Conservation (phyloP, 441 rosid genomes). For the Daphne laureola region DNA sequence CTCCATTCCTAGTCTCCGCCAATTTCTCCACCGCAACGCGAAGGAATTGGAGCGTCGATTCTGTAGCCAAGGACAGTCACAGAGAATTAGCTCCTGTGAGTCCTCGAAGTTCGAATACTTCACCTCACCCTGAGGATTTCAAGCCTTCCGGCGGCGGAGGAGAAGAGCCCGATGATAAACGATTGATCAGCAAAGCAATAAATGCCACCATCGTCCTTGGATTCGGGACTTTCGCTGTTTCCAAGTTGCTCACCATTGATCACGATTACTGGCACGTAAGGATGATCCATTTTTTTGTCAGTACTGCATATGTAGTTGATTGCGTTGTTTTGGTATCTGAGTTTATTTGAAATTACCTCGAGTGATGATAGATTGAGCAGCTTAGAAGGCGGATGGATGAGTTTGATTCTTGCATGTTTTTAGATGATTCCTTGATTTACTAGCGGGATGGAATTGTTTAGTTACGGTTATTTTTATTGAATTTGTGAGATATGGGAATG, state of each 20-base stretch:
- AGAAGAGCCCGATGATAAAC: conserved; percentile 20
- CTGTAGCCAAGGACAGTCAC: conserved; percentile 40
- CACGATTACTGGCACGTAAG: conserved; percentile 98
- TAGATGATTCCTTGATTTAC: too few relatives aligned
- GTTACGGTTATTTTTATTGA: too few relatives aligned
- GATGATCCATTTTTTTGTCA: too few relatives aligned
- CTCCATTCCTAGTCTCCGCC: conserved; percentile 12
- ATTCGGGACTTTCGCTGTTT: conserved; percentile 67
- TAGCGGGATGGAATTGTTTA: too few relatives aligned
- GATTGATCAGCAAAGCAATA: conserved; percentile 44
- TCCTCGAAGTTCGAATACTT: conserved; percentile 13
- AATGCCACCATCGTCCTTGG: conserved; percentile 82
- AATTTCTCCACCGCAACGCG: conserved; percentile 12
- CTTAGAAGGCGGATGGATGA: too few relatives aligned
- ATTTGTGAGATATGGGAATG: too few relatives aligned
- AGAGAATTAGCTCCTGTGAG: conserved; percentile 34
- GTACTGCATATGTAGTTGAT: too few relatives aligned
- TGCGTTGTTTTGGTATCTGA: too few relatives aligned
- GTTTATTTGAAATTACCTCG: too few relatives aligned
- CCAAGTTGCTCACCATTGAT: conserved; percentile 73
- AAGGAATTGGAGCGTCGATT: conserved; percentile 30
- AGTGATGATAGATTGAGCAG: too few relatives aligned
- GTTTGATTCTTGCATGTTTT: too few relatives aligned
- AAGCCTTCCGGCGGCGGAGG: conserved; percentile 18
- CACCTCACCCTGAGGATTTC: conserved; percentile 22